Conservation (phyloP, 768 basidiomycete species). For the Mycena galopus region DNA sequence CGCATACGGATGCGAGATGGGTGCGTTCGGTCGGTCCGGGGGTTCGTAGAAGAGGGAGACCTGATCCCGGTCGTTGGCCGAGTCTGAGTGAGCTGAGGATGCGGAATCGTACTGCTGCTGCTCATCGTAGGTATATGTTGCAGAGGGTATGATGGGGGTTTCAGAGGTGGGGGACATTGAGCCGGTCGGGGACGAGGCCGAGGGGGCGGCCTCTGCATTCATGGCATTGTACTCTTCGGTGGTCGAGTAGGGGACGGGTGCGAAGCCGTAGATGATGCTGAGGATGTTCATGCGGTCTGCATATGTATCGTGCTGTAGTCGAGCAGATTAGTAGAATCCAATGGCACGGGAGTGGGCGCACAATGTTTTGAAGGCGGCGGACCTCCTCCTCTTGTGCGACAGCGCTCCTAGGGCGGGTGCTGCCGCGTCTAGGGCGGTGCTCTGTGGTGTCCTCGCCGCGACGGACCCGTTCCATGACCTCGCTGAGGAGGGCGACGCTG, state of each 20-base stretch:
- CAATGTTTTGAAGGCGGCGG: slow-evolving; percentile 86
- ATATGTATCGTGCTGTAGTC: slow-evolving; percentile 89
- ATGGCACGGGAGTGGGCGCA: slow-evolving; percentile 57
- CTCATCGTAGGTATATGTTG: slow-evolving; percentile 21
- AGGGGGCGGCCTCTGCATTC: slow-evolving; percentile 12
- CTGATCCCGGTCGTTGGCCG: slow-evolving; percentile 6
- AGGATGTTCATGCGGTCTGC: slow-evolving; percentile 95
- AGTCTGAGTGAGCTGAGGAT: background rate
- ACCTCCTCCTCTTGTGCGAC: slow-evolving; percentile 95
- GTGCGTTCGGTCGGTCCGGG: slow-evolving; percentile 40
- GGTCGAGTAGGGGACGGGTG: slow-evolving; percentile 77
- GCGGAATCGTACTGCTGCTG: background rate
- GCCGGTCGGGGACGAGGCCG: slow-evolving; percentile 30
- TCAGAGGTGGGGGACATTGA: slow-evolving; percentile 28
- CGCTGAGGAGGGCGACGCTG: slow-evolving; percentile 87
- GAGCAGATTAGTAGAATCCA: slow-evolving; percentile 14
- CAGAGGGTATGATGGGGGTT: slow-evolving; percentile 8
- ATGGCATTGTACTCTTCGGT: slow-evolving; percentile 56
- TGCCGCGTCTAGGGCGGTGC: slow-evolving; percentile 60
- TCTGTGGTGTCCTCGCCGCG: slow-evolving; percentile 87
- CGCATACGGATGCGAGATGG: slow-evolving; percentile 65
- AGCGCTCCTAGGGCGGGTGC: slow-evolving; percentile 78
- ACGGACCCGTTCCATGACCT: slow-evolving; percentile 93
- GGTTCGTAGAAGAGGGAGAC: slow-evolving; percentile 44
- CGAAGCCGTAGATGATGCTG: slow-evolving; percentile 90